Conservation (phyloP, 1,284 basidiomycete genomes). For the Microbotryomycetes sp. region DNA sequence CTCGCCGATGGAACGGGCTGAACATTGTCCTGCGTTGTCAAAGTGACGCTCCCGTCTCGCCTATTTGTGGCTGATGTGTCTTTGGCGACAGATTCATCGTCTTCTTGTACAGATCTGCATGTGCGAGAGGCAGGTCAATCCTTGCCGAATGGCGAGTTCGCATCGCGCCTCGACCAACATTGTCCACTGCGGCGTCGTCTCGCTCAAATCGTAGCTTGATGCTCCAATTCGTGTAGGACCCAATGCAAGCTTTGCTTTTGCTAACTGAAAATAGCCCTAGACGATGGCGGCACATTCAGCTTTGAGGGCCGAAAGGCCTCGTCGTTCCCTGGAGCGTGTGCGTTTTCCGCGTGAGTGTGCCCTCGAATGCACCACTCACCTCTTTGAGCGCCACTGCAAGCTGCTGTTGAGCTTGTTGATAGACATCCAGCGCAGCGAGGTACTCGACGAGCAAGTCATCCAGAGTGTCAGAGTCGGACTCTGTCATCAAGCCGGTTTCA, state of each 20-base stretch:
- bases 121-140: too few relatives aligned
- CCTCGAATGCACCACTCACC: neutral
- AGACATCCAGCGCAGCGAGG: conserved; percentile 19
- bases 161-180: too few relatives aligned
- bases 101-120: too few relatives aligned
- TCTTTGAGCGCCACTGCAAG: conserved; percentile 22
- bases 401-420: conserved; percentile 8
- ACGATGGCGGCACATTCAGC: neutral
- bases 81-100: too few relatives aligned
- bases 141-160: too few relatives aligned
- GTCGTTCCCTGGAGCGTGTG: too few relatives aligned
- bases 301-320: neutral
- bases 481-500: too few relatives aligned
- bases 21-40: too few relatives aligned
- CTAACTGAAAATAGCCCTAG: conserved; percentile 29
- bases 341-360: too few relatives aligned
- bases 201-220: conserved; percentile 15
- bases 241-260: conserved; percentile 28
- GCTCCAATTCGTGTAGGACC: conserved; percentile 19
- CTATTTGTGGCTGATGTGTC: too few relatives aligned
- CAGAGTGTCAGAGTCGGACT: neutral
- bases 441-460: conserved; percentile 28
- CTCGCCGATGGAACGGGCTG: too few relatives aligned
- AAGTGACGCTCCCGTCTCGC: too few relatives aligned
- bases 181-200: conserved; percentile 3